Conservation (phyloP, 257 asterid species). For the Nicotiana otophora region DNA sequence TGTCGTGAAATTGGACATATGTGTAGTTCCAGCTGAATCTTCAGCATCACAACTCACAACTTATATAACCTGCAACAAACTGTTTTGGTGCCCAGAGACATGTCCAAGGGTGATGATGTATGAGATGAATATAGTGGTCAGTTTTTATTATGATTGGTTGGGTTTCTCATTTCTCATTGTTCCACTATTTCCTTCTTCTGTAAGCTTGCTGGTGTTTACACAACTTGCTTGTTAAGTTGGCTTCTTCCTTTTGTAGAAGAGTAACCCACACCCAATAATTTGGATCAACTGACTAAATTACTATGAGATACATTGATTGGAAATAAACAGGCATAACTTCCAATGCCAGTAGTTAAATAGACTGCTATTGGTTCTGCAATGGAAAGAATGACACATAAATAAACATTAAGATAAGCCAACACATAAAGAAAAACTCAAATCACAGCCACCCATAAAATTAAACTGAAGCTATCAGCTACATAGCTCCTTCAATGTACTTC, state of each 20-base stretch:
- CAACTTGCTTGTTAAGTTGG: background rate
- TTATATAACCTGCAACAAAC: background rate
- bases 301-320: background rate
- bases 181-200: too few relatives aligned
- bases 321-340: background rate
- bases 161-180: too few relatives aligned
- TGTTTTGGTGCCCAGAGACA: background rate
- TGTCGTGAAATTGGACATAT: background rate
- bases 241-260: background rate
- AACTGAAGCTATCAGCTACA: conserved; percentile 18
- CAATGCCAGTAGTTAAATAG: background rate
- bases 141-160: background rate
- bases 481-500: conserved; percentile 10
- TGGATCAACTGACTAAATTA: background rate
- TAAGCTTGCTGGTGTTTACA: too few relatives aligned
- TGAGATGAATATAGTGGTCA: background rate
- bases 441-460: background rate
- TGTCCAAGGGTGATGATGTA: background rate
- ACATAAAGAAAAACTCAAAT: background rate
- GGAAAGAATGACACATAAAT: background rate
- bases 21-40: background rate
- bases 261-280: background rate
- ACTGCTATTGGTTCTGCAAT: background rate
- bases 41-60: background rate
- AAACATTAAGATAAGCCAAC: background rate